Evolutionary conservation across 495 filamentous ascomycete species (phyloP).

Genomic region (Articulospora tetracladia): DNA sequence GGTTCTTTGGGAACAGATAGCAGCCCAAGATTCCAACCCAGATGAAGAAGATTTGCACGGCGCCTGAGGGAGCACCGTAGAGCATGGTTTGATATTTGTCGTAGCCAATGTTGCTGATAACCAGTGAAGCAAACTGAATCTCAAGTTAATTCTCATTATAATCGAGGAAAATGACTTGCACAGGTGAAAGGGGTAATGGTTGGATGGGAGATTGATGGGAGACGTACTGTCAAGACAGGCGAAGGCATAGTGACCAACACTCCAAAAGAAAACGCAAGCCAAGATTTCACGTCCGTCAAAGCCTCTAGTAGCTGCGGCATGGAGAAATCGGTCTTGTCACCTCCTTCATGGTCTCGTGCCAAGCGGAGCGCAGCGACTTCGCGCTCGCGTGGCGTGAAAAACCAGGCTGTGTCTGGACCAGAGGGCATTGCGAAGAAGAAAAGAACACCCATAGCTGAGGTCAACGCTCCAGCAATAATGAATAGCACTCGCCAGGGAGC

Average conservation of each 20-base stretch:
- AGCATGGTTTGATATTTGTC: constrained; percentile 2
- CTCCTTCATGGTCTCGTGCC: constrained; percentile 6
- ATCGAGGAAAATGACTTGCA: no score
- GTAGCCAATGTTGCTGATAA: constrained; percentile 8
- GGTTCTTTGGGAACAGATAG: neutral
- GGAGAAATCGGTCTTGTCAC: constrained; percentile 25
- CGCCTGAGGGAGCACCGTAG: neutral
- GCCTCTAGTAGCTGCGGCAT: constrained; percentile 31
- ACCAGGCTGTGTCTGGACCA: constrained; percentile 26
- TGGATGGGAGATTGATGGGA: neutral
- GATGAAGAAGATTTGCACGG: constrained; percentile 3
- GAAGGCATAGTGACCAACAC: constrained; percentile 1
- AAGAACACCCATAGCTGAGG: constrained; percentile 26
- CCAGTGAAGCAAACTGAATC: constrained; percentile 1
- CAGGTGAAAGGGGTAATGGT: no score
- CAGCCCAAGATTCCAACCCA: constrained; percentile 2
- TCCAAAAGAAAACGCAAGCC: constrained; percentile 21
- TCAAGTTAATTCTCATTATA: no score
- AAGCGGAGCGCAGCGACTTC: constrained; percentile 22
- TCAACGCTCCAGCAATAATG: constrained; percentile 29
- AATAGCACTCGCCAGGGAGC: constrained; percentile 25
- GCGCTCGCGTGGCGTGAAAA: constrained; percentile 40
- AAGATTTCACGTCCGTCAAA: constrained; percentile 36
- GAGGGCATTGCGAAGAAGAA: constrained; percentile 30
- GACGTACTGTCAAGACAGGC: neutral